Base-by-base conservation (phyloP, 495 filamentous ascomycete species). In the Lichina pygmaea region DNA sequence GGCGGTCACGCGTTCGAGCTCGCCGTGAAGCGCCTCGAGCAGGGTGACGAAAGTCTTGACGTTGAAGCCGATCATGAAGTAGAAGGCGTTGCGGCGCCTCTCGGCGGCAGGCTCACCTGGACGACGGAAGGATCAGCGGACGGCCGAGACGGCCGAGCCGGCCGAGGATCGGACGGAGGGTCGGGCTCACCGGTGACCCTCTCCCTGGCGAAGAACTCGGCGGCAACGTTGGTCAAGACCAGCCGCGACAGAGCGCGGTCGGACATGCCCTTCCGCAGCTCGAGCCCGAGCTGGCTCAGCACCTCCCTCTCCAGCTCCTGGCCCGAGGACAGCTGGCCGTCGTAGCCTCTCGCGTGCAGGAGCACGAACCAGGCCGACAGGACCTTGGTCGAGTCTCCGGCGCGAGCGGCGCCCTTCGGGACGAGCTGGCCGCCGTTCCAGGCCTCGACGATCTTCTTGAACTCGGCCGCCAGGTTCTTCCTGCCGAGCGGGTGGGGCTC, bases 221-320 rank as follows among this genome's bases (percentile, higher is more conserved):
- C 82, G 0, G 82, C 72, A 43, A 94, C 75, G 52, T 91, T 95
- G 47, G 82, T 73, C 33, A 94, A 63, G 41, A 83, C 72, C 50
- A 93, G 74, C 53, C 84, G 86, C 42, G 81, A 68, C 31, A 92
- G 56, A 6, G 70, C 72, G 17, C 66, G 68, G 44, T 83, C 70
- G 12, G 38, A 30, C 34, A 76, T 59, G 2, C 72, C 67, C 9
- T 70, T 62, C 54, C 82, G 85, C 39, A 91, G 58, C 32, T 81
- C 73, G 44, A 78, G 64, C 43, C 71, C 68, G 24, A 93, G 59
- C 41, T 82, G 79, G 51, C 74, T 73, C 42, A 93, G 62, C 7
- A 94, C 79, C 54, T 92, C 81, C 45, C 70, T 75, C 60, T 95
- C 86, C 8, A 95, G 63, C 55, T 86, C 85, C 49, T 86, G 79